A percentile compares a stretch with the other conserved stretches of the same genome.
phyloP scores from a whole-genome alignment of 2,329 filamentous ascomycete species.

The Teratosphaeria zuluensis region DNA sequence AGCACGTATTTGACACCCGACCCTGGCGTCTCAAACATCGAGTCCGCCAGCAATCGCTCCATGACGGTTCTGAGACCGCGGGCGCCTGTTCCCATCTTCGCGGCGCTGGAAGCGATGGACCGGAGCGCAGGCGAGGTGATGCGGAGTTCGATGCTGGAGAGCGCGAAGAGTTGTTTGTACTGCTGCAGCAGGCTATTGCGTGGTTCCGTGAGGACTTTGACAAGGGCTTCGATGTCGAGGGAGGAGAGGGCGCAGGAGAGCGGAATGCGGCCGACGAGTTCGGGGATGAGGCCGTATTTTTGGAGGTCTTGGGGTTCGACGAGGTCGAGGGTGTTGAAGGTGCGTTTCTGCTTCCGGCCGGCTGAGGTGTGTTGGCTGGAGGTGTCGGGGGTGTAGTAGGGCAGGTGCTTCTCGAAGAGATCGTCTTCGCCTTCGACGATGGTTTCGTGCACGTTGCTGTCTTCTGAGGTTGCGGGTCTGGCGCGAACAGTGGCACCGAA shows the following conservation, averaged over 20 bases:
- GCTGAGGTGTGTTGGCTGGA: background rate
- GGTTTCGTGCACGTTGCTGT: conserved; percentile 45
- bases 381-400: conserved; percentile 39
- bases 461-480: conserved; percentile 10
- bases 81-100: conserved; percentile 61
- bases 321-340: conserved; percentile 58
- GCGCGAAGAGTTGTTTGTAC: conserved; percentile 78
- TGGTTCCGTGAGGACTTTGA: conserved; percentile 85
- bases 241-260: conserved; percentile 79
- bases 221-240: conserved; percentile 57
- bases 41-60: conserved; percentile 36
- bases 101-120: conserved; percentile 65
- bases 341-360: conserved; percentile 36
- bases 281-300: conserved; percentile 68
- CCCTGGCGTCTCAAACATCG: conserved; percentile 41
- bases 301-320: conserved; percentile 69
- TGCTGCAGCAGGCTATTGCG: conserved; percentile 80
- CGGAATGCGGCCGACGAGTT: conserved; percentile 90
- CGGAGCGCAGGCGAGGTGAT: conserved; percentile 77
- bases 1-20: conserved; percentile 36
- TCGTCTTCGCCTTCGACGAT: conserved; percentile 50
- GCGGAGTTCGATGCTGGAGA: conserved; percentile 64
- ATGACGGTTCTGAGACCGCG: conserved; percentile 39
- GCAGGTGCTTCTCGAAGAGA: conserved; percentile 32
- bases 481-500: conserved; percentile 76